phyloP scores from a whole-genome alignment of 164 flowering plant genomes.

The Vitis labrusca region DNA sequence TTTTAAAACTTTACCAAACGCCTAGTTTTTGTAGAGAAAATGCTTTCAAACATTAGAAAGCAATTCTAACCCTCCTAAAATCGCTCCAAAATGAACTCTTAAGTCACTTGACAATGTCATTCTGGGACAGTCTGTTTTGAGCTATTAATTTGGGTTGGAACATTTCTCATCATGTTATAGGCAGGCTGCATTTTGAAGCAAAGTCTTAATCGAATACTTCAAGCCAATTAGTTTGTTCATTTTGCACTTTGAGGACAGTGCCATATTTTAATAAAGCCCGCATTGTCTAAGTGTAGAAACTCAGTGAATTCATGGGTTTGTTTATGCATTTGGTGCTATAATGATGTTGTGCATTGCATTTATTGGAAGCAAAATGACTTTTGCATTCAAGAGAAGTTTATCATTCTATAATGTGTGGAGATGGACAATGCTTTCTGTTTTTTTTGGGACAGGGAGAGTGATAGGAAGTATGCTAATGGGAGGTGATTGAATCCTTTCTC shows the following conservation, averaged over 20 bases:
- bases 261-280: background rate
- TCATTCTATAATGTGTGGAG: background rate
- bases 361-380: background rate
- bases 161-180: background rate
- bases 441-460: too few relatives aligned
- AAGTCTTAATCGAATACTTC: background rate
- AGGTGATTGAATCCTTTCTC: background rate
- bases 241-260: background rate
- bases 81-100: too few relatives aligned
- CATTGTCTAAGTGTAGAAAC: background rate
- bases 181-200: background rate
- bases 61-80: too few relatives aligned
- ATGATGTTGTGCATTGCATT: background rate
- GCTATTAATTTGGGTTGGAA: background rate
- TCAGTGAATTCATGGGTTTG: background rate
- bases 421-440: background rate
- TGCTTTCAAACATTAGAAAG: too few relatives aligned
- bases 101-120: too few relatives aligned
- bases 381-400: background rate
- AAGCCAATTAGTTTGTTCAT: background rate
- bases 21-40: too few relatives aligned
- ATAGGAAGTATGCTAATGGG: background rate
- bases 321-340: background rate
- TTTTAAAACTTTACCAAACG: too few relatives aligned
- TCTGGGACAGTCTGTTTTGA: background rate